phyloP scores from a whole-genome alignment of 2,329 filamentous ascomycete species.

The Diaporthe eres region DNA sequence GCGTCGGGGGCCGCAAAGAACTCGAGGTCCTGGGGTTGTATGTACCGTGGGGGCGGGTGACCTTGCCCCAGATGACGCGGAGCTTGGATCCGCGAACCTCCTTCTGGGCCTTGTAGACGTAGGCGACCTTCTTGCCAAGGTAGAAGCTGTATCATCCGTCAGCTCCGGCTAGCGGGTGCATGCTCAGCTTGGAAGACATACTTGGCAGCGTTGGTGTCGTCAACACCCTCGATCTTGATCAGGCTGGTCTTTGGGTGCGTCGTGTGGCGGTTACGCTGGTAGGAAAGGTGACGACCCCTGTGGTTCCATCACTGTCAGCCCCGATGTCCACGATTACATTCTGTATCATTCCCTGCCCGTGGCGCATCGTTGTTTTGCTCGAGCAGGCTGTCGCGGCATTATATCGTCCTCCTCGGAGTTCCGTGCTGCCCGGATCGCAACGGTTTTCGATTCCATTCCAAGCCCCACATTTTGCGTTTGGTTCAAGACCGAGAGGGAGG shows the following conservation, averaged over 20 bases:
- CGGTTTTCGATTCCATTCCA: constrained; percentile 21
- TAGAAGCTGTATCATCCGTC: constrained; percentile 78
- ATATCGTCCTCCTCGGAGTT: background rate
- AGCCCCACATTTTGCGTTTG: constrained; percentile 34
- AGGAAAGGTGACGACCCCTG: constrained; percentile 98
- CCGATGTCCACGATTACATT: constrained; percentile 45
- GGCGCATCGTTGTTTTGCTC: constrained; percentile 45
- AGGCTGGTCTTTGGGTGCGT: constrained; percentile 92
- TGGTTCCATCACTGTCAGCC: constrained; percentile 44
- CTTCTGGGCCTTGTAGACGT: constrained; percentile 96
- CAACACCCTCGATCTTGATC: constrained; percentile 99
- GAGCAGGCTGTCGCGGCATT: constrained; percentile 32
- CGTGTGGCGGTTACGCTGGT: constrained; percentile 94
- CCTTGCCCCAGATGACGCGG: constrained; percentile 99
- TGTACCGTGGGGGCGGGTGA: constrained; percentile 94
- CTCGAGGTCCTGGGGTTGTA: constrained; percentile 42
- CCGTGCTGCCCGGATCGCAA: constrained; percentile 9
- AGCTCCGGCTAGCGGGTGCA: constrained; percentile 42
- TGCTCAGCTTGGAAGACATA: constrained; percentile 62
- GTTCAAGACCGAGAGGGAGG: background rate
- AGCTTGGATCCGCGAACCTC: constrained; percentile 99
- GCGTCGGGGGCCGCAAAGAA: background rate
- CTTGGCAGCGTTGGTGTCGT: constrained; percentile 89
- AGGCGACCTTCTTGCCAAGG: constrained; percentile 98
- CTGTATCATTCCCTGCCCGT: constrained; percentile 37